Percentiles rank a stretch among this genome's conserved stretches.
These are phyloP conservation scores for Tolypocladium tropicale DNA, from an alignment of 2,329 filamentous ascomycete genomes.

Conservation along the genomic window DNA sequence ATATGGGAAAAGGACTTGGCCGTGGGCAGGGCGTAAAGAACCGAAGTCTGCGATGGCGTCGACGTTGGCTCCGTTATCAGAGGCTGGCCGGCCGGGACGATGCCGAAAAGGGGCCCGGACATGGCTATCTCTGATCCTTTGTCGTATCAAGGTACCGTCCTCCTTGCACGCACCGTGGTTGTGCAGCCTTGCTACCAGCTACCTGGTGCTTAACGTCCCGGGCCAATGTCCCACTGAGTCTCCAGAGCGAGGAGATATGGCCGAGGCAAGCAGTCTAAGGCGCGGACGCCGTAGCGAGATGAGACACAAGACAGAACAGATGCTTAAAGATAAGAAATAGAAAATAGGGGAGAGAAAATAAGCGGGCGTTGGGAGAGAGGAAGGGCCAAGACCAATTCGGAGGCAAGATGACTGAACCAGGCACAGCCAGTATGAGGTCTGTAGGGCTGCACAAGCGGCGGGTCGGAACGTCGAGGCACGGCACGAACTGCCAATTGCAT, in stretches of 20 bases:
- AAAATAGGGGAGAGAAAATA: no score
- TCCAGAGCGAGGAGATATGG: not conserved
- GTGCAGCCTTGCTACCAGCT: not conserved
- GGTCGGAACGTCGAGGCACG: no score
- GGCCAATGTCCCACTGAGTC: not conserved
- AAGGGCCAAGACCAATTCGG: not conserved
- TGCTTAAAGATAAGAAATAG: no score
- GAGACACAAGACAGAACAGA: not conserved
- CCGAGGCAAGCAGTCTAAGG: not conserved
- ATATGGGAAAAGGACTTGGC: constrained; percentile 62
- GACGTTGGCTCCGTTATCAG: constrained; percentile 44
- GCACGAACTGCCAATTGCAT: no score
- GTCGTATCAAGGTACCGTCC: not conserved
- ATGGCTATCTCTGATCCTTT: constrained; percentile 14
- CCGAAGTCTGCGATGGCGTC: constrained; percentile 42
- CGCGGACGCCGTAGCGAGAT: no score
- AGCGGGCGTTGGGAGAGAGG: not conserved
- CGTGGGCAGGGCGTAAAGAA: constrained; percentile 42
- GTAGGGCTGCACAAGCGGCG: no score
- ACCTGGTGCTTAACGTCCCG: not conserved
- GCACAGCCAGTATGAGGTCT: not conserved
- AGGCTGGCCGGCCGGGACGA: constrained; percentile 50
- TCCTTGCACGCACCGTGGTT: not conserved
- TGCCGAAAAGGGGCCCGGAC: constrained; percentile 42
- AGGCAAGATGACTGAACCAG: not conserved